Conservation (phyloP, 1,284 basidiomycete genomes). For the Leccinum griseonigrum region DNA sequence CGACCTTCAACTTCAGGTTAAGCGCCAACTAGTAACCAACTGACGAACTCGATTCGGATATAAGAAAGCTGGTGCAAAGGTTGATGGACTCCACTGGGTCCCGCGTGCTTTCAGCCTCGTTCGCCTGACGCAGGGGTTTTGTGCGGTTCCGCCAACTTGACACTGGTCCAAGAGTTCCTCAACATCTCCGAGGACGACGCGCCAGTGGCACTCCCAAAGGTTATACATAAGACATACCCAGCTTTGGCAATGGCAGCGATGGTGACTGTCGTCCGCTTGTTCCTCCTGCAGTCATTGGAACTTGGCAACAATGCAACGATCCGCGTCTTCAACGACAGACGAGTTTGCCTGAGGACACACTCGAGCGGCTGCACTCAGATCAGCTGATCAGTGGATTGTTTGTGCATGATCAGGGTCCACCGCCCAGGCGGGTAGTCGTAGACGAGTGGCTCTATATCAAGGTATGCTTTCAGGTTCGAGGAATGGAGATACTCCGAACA, state of each 20-base stretch:
- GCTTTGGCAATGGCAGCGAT: constrained; percentile 50
- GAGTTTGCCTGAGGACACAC: constrained; percentile 49
- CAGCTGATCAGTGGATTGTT: constrained; percentile 50
- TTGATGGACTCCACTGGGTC: constrained; percentile 55
- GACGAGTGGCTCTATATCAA: neutral
- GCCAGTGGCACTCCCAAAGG: constrained; percentile 47
- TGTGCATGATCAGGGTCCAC: constrained; percentile 50
- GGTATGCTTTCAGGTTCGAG: constrained; percentile 5
- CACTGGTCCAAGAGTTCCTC: constrained; percentile 54
- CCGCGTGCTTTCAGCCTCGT: too few species aligned
- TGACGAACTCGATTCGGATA: constrained; percentile 41
- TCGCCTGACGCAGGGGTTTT: neutral
- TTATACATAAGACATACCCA: constrained; percentile 54
- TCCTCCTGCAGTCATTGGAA: constrained; percentile 47
- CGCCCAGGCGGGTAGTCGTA: neutral
- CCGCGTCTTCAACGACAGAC: constrained; percentile 53
- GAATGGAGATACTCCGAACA: constrained; percentile 2
- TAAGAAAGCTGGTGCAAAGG: constrained; percentile 61
- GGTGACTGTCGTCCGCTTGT: constrained; percentile 39
- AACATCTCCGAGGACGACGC: constrained; percentile 68
- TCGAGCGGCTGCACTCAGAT: constrained; percentile 45
- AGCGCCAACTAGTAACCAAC: neutral
- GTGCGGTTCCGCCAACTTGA: constrained; percentile 33
- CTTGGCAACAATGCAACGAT: constrained; percentile 37
- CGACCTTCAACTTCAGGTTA: neutral